Conservation (phyloP, 768 basidiomycete genomes). For the Hygrocybe coccinea region DNA sequence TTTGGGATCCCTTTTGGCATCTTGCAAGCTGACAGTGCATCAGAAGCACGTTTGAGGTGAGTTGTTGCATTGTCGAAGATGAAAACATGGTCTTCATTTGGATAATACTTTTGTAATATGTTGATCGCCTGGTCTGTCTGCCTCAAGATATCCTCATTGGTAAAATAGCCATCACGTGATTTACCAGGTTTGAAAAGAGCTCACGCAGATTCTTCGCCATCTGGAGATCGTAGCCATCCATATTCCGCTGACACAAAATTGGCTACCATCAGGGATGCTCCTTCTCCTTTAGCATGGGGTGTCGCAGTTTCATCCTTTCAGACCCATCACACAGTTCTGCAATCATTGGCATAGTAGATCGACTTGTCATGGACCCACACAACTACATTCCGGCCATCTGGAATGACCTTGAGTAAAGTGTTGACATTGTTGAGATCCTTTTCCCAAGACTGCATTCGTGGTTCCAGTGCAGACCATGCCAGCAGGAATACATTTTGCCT, state of each 20-base stretch:
- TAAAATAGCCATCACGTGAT: too few species aligned
- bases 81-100: too few species aligned
- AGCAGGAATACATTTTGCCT: too few species aligned
- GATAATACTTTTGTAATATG: conserved; percentile 21
- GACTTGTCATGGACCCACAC: too few species aligned
- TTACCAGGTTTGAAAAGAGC: conserved; percentile 21
- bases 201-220: conserved; percentile 17
- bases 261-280: conserved; percentile 31
- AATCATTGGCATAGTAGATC: conserved; percentile 34
- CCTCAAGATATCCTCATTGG: conserved; percentile 27
- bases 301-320: conserved; percentile 13
- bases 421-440: too few species aligned
- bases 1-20: conserved; percentile 14
- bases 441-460: too few species aligned
- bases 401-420: too few species aligned
- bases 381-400: too few species aligned
- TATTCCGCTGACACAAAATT: conserved; percentile 34
- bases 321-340: conserved; percentile 19
- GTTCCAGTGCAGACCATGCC: too few species aligned
- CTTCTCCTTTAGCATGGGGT: conserved; percentile 31
- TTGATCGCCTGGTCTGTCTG: conserved; percentile 23
- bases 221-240: conserved; percentile 22
- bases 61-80: too few species aligned
- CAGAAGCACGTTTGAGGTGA: background rate
- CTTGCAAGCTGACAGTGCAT: too few species aligned